Percentiles rank a stretch among this genome's conserved stretches.
phyloP scores from a whole-genome alignment of 805 yeast genomes.

The Isabelozyma rhagii region DNA sequence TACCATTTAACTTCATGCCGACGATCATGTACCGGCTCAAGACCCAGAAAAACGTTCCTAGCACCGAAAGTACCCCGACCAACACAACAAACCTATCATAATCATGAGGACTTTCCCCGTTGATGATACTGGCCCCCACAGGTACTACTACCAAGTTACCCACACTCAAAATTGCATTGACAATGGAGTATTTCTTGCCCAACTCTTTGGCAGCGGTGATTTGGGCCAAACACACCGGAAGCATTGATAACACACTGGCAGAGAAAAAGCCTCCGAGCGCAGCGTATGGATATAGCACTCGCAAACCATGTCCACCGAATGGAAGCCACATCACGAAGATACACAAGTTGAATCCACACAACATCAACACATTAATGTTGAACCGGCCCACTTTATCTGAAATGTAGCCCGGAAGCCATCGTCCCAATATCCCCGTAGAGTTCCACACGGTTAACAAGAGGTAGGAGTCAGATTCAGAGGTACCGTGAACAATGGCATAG shows the following conservation, averaged over 20 bases:
- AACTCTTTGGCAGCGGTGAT: constrained; percentile 48
- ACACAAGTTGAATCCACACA: constrained; percentile 18
- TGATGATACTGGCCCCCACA: constrained; percentile 28
- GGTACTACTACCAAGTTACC: constrained; percentile 35
- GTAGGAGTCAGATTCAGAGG: constrained; percentile 23
- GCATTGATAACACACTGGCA: constrained; percentile 32
- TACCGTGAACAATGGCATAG: constrained; percentile 31
- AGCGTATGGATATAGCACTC: constrained; percentile 29
- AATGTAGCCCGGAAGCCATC: constrained; percentile 28
- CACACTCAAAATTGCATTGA: constrained; percentile 25
- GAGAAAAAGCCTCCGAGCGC: constrained; percentile 32
- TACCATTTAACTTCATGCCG: constrained; percentile 17
- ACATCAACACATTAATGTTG: constrained; percentile 32
- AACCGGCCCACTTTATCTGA: constrained; percentile 27
- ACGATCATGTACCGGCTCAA: constrained; percentile 18
- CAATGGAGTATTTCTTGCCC: constrained; percentile 34
- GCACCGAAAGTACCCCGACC: constrained; percentile 24
- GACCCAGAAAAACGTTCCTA: constrained; percentile 27
- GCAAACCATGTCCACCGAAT: constrained; percentile 20
- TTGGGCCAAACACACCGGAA: constrained; percentile 54
- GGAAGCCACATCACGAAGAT: constrained; percentile 33
- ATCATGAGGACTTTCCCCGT: constrained; percentile 18
- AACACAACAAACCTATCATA: constrained; percentile 30
- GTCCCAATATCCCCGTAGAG: constrained; percentile 26
- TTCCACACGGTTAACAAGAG: constrained; percentile 27